Conservation (phyloP, 805 yeast species). For the Candida ficus region DNA sequence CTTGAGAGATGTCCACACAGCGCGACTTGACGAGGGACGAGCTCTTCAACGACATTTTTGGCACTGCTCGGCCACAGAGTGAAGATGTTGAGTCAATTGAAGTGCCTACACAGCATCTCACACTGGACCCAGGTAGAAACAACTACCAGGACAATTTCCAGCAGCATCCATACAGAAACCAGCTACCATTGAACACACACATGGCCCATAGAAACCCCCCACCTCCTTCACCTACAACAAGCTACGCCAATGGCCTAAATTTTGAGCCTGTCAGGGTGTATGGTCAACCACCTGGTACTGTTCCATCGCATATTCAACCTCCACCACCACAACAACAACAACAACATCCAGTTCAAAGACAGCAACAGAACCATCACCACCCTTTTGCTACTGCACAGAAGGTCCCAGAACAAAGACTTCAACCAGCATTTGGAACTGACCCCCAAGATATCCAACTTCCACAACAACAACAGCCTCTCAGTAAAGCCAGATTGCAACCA, state of each 20-base stretch:
- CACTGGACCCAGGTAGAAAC: not conserved
- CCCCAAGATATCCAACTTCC: not conserved
- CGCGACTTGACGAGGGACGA: slow-evolving; percentile 23
- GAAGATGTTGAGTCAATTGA: not conserved
- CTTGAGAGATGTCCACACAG: slow-evolving; percentile 7
- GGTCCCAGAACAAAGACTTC: slow-evolving; percentile 2
- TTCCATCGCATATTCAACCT: no score
- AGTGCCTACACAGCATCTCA: not conserved
- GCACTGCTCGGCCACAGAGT: slow-evolving; percentile 20
- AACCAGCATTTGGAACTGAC: slow-evolving; percentile 5
- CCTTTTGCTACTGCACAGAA: slow-evolving; percentile 1
- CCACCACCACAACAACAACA: slow-evolving; percentile 17
- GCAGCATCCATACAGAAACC: slow-evolving; percentile 4
- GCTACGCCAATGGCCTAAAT: not conserved
- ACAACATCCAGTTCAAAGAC: slow-evolving; percentile 12
- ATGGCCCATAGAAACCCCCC: slow-evolving; percentile 5
- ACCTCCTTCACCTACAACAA: not conserved
- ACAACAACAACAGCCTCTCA: not conserved
- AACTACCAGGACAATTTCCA: not conserved
- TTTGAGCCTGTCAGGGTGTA: slow-evolving; percentile 3
- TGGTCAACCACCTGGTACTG: no score
- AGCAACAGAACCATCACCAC: slow-evolving; percentile 19
- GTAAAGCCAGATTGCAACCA: slow-evolving; percentile 12
- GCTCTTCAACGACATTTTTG: slow-evolving; percentile 28
- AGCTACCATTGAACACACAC: not conserved